Conservation (phyloP, 2,329 filamentous ascomycete species). For the Paracamarosporium sp. region DNA sequence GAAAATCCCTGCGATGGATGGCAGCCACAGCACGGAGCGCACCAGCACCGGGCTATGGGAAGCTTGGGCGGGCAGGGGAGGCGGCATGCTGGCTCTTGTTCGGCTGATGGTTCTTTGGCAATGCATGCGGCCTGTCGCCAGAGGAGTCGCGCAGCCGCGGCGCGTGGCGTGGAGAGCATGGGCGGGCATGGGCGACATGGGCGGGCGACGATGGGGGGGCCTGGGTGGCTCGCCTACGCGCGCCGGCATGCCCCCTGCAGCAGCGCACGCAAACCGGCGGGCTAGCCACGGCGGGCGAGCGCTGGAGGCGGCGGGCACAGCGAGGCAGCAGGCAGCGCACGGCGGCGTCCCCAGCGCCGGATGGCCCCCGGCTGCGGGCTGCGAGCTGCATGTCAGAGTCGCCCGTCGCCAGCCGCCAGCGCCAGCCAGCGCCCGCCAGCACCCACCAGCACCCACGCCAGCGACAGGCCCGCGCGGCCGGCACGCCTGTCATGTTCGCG, state of each 20-base stretch:
- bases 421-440: no score
- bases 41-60: slow-evolving; percentile 45
- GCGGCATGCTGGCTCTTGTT: slow-evolving; percentile 45
- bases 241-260: slow-evolving; percentile 35
- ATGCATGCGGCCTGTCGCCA: slow-evolving; percentile 35
- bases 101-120: slow-evolving; percentile 50
- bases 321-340: slow-evolving; percentile 21
- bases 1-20: slow-evolving; percentile 44
- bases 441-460: no score
- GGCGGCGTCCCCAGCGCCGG: slow-evolving; percentile 7
- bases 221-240: slow-evolving; percentile 29
- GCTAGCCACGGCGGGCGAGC: slow-evolving; percentile 14
- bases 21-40: slow-evolving; percentile 47
- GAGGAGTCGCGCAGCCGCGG: slow-evolving; percentile 42
- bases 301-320: slow-evolving; percentile 32
- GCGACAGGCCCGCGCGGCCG: slow-evolving; percentile 39
- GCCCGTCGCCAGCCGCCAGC: not conserved
- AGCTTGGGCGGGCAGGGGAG: slow-evolving; percentile 34
- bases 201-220: no score
- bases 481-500: slow-evolving; percentile 40
- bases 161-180: slow-evolving; percentile 40
- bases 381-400: slow-evolving; percentile 3
- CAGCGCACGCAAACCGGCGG: slow-evolving; percentile 36
- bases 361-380: not conserved
- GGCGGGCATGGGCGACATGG: slow-evolving; percentile 10